Base-by-base conservation (phyloP, 495 filamentous ascomycete species). In the Aspergillus incahuasiensis region DNA sequence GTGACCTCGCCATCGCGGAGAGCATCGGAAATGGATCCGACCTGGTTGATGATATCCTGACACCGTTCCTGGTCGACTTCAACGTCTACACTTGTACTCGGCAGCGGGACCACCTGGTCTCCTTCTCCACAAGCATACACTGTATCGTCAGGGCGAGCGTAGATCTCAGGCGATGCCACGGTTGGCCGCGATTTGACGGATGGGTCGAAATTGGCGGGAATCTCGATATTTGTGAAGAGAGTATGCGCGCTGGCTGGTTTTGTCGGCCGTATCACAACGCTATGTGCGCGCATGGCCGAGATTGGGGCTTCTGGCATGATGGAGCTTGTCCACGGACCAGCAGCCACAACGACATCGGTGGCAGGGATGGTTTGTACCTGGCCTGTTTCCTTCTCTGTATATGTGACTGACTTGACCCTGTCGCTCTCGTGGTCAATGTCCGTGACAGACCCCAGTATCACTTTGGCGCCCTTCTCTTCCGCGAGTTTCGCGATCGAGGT, bases 111-210 rank as follows among this genome's bases (percentile, higher is more conserved):
- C 6, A 73, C 65, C 22, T 78, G 79, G 65, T 98, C 95, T 42
- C 91, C 90, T 66, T 96, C 91, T 38, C 94, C 89, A 66, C 94
- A 98, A 25, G 89, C 90, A 68, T 97, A 98, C 38, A 95, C 89
- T 58, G 95, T 92, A 43, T 88, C 81, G 63, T 88, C 85, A 0
- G 92, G 92, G 4, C 94, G 82, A 13, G 92, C 87, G 68, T 97
- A 97, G 60, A 98, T 94, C 71, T 98, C 94, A 2, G 94, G 92
- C 24, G 88, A 83, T 16, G 88, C 89, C 19, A 80, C 82, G 5
- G 82, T 79, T 15, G 73, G 68, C 41, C 84, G 80, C 8, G 76
- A 73, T 21, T 77, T 64, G 72, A 77, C 80, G 9, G 68, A 67
- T 15, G 66, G 67, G 61, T 85, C 78, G 59, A 74, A 77, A 53